A percentile compares a stretch with the other conserved stretches of the same genome.
phyloP scores from a whole-genome alignment of 2,329 filamentous ascomycete species.

The Colletotrichum eremochloae region DNA sequence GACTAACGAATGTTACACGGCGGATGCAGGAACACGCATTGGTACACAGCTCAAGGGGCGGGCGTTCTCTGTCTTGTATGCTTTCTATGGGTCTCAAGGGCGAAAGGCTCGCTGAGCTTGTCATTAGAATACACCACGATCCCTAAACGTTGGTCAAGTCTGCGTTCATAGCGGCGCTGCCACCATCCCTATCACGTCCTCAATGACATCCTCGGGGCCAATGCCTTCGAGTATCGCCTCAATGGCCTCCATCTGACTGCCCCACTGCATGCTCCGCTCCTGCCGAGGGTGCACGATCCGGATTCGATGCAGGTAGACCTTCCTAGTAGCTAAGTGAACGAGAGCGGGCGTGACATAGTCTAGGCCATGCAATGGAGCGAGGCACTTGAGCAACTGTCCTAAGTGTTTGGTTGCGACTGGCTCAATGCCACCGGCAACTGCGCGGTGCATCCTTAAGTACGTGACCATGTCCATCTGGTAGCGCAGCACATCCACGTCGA shows the following conservation, averaged over 20 bases:
- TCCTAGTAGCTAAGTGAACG: conserved; percentile 83
- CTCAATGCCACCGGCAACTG: conserved; percentile 82
- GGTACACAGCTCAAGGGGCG: conserved; percentile 32
- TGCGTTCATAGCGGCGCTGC: conserved; percentile 62
- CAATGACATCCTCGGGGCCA: conserved; percentile 72
- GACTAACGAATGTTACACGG: conserved; percentile 31
- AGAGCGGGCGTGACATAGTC: conserved; percentile 88
- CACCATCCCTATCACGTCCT: conserved; percentile 72
- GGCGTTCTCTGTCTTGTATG: conserved; percentile 37
- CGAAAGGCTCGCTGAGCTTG: conserved; percentile 20
- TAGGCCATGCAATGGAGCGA: conserved; percentile 85
- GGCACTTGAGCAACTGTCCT: conserved; percentile 74
- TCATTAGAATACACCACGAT: conserved; percentile 32
- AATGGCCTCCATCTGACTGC: conserved; percentile 81
- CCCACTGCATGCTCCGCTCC: conserved; percentile 94
- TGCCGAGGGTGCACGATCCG: conserved; percentile 75
- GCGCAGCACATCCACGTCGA: conserved; percentile 82
- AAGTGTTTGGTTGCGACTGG: conserved; percentile 85
- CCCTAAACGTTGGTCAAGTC: conserved; percentile 6
- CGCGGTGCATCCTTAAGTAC: conserved; percentile 89
- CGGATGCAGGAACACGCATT: conserved; percentile 31
- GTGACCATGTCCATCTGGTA: conserved; percentile 91
- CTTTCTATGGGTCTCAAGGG: conserved; percentile 29
- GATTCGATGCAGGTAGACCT: conserved; percentile 90
- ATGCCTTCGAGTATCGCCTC: conserved; percentile 73